A percentile compares a stretch with the other conserved stretches of the same genome.
Evolutionary conservation across 352 stramenopile genomes (phyloP).

Genomic region (Globisporangium middletonii): DNA sequence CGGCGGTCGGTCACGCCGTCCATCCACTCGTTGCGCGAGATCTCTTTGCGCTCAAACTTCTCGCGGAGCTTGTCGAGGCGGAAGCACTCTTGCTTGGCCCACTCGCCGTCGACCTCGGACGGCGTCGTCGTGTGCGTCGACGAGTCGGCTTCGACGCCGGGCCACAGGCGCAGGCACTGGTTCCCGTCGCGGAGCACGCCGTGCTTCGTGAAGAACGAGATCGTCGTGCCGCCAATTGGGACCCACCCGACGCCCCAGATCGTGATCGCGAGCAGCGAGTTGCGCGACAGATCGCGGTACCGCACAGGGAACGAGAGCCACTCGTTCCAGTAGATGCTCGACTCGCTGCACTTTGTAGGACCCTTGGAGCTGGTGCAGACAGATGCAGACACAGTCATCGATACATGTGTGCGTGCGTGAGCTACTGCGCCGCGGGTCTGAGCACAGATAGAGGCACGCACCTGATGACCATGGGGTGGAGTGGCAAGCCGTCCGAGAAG

Average conservation of each 20-base stretch:
- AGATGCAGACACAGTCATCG: conserved; percentile 8
- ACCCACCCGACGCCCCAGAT: conserved; percentile 82
- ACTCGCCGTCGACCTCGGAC: conserved; percentile 71
- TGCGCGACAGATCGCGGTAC: conserved; percentile 83
- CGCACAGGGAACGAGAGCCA: conserved; percentile 84
- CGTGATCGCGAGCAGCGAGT: conserved; percentile 78
- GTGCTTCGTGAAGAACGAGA: conserved; percentile 85
- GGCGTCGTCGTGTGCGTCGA: conserved; percentile 55
- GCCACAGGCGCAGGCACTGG: conserved; percentile 85
- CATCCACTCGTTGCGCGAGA: conserved; percentile 88
- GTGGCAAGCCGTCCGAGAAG: conserved; percentile 74
- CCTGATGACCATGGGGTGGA: conserved; percentile 83
- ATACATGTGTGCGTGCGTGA: neutral
- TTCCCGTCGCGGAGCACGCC: conserved; percentile 81
- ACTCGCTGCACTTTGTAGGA: conserved; percentile 82
- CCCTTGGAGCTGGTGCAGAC: conserved; percentile 50
- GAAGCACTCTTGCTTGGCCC: conserved; percentile 67
- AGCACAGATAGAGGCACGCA: conserved; percentile 2
- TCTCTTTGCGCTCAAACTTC: conserved; percentile 86
- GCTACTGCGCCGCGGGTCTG: neutral
- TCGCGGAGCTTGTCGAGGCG: conserved; percentile 85
- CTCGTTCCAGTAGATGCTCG: conserved; percentile 85
- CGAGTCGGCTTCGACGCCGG: conserved; percentile 60
- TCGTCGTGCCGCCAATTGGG: conserved; percentile 76
- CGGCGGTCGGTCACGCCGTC: conserved; percentile 84